Conservation (phyloP, 2,329 filamentous ascomycete species). For the Chaetomium sp. region DNA sequence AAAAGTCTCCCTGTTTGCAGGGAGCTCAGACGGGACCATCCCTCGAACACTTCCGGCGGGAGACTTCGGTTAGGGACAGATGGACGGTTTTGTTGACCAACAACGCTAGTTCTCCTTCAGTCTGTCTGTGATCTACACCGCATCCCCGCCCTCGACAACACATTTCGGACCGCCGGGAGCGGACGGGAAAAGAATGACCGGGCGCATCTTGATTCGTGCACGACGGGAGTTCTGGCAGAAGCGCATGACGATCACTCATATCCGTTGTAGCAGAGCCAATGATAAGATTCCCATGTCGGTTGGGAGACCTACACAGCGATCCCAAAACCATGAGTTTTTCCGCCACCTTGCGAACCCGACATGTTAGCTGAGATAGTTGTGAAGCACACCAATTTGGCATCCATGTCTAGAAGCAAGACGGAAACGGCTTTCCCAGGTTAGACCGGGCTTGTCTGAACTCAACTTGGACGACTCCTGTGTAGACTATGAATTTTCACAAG, state of each 20-base stretch:
- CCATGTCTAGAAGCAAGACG: background rate
- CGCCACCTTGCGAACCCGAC: background rate
- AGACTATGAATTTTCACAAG: background rate
- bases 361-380: background rate
- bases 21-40: background rate
- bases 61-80: background rate
- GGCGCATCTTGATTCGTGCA: constrained; percentile 3
- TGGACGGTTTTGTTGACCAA: background rate
- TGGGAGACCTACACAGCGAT: background rate
- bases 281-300: constrained; percentile 5
- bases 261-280: background rate
- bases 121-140: constrained; percentile 4
- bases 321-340: background rate
- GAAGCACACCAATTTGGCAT: constrained; percentile 4
- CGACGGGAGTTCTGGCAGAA: background rate
- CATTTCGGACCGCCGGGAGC: background rate
- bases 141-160: background rate
- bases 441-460: background rate
- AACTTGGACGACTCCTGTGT: no score
- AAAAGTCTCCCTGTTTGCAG: background rate
- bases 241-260: constrained; percentile 13
- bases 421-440: no score
- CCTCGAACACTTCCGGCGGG: background rate
- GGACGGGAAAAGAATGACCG: background rate
- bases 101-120: background rate